phyloP scores from a whole-genome alignment of 1,284 basidiomycete genomes.

The Amylostereum areolatum region DNA sequence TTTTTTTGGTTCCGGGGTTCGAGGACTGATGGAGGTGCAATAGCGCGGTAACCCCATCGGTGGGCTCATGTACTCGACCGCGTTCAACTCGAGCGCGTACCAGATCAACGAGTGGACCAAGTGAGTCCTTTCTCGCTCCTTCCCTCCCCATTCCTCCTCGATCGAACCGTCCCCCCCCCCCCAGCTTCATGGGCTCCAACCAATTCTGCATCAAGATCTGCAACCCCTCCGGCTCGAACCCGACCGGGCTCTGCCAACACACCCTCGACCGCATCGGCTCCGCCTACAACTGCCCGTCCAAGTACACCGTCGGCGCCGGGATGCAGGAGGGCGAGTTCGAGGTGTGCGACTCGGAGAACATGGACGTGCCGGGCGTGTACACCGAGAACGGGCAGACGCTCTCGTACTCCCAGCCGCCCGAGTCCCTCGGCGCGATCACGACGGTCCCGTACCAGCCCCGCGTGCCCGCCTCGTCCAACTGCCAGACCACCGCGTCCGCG shows the following conservation, averaged over 20 bases:
- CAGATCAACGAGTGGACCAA: constrained; percentile 43
- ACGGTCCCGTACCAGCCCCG: constrained; percentile 57
- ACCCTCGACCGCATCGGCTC: constrained; percentile 45
- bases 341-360: constrained; percentile 52
- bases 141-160: neutral
- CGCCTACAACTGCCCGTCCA: constrained; percentile 29
- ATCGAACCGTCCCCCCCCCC: neutral
- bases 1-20: no score
- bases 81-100: constrained; percentile 29
- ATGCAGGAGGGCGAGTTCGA: constrained; percentile 31
- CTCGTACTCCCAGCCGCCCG: constrained; percentile 56
- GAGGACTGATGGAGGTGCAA: neutral
- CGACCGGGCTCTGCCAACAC: constrained; percentile 38
- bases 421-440: constrained; percentile 49
- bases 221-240: constrained; percentile 35
- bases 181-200: constrained; percentile 42
- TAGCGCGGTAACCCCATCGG: constrained; percentile 33
- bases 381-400: constrained; percentile 34
- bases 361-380: constrained; percentile 54
- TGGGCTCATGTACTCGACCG: constrained; percentile 44
- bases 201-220: constrained; percentile 50
- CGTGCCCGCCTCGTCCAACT: constrained; percentile 59
- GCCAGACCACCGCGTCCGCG: constrained; percentile 48
- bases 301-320: neutral
- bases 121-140: constrained; percentile 17